Base-by-base conservation (phyloP, 148 eudicot species). In the Vaccinium myrtillus region DNA sequence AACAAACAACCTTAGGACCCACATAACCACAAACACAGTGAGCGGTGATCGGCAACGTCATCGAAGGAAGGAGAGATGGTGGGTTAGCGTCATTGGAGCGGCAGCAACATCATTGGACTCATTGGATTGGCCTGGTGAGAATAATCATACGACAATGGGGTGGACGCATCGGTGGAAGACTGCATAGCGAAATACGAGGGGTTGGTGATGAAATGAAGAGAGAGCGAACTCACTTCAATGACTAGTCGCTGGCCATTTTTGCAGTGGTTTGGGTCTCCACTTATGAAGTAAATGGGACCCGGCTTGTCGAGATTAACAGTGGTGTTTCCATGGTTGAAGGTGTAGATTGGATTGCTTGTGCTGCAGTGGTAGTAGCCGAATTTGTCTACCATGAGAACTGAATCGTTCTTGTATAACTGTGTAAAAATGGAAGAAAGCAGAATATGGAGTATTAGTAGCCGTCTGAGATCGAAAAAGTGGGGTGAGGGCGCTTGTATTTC, bases 351-450 rank as follows among this genome's bases (percentile, higher is more conserved):
- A 8, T 81, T 86, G 82, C 77, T 89, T 15, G 81, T 59, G 69
- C 88, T 83, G 85, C 97, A 95, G 54, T 95, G 98, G 73, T 91
- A 95, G 89, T 90, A 93, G 0, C 90, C 93, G 85, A 87, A 91
- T 87, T 93, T 95, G 81, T 91, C 91, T 39, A 94, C 98, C 67
- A 84, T 90, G 6, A 90, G 55, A 7, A 95, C 95, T 3, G 98
- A 89, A 81, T 95, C 97, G 32, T 91, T 93, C 69, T 85, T 75
- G 93, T 94, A 94, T 75, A 61, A 89, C 98, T 95, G 86, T 49
- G 49, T 73, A 39, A 73, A 10, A 73, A 14, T 30, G 36, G 11
- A 32, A 70, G 43, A 32, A 32, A 32, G 36, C 36, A 1, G 2
- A 32, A 2, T 32, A 32, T 32, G 36, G 36, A 32, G 36, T 32